Base-by-base conservation (phyloP, 306 rosid species). In the Cucurbita ficifolia region DNA sequence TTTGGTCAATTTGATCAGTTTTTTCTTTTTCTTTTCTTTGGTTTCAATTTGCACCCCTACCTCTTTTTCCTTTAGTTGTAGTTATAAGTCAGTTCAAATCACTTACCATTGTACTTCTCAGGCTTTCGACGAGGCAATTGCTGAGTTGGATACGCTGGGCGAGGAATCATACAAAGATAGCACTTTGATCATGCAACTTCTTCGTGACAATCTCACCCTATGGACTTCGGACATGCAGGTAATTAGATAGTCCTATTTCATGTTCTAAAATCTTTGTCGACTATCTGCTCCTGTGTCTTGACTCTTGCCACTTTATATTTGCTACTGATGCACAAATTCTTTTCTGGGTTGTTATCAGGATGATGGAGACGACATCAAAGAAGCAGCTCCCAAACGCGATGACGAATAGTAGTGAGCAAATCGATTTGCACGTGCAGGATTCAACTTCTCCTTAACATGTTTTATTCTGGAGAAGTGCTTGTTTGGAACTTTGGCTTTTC, bases 201-300 rank as follows among this genome's bases (percentile, higher is more conserved):
- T 95, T 45, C 99, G 99, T 65, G 99, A 95, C 68, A 95, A 95
- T 85, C 96, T 95, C 80, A 91, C 99, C 55, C 96, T 95, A 11
- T 95, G 99, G 97, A 95, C 97, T 75, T 95, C 96, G 14, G 99
- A 95, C 82, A 91, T 95, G 99, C 99, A 95, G 97, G 99, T 91
- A 79, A 19, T 67, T 46, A 46, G 75, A 17, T 45, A 21, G 9
- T 14, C 18, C 10, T 29, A 1, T 55, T 19, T 68, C 10, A 69
- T 33, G 39, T 5, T 10, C 52, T 51, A 49, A n/a, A n/a, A 49
- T 49, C 53, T 1, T 16, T 7, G 5, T 1, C 19, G n/a, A 68
- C 43, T 17, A 17, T 5, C 24, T 9, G 12, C 46, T 6, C 7
- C 7, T 17, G 8, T 16, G 22, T 16, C 21, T 36, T 16, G 0